Percentiles rank a stretch among this genome's conserved stretches.
phyloP scores from a whole-genome alignment of 2,329 filamentous ascomycete genomes.

The Aureobasidium sp. region DNA sequence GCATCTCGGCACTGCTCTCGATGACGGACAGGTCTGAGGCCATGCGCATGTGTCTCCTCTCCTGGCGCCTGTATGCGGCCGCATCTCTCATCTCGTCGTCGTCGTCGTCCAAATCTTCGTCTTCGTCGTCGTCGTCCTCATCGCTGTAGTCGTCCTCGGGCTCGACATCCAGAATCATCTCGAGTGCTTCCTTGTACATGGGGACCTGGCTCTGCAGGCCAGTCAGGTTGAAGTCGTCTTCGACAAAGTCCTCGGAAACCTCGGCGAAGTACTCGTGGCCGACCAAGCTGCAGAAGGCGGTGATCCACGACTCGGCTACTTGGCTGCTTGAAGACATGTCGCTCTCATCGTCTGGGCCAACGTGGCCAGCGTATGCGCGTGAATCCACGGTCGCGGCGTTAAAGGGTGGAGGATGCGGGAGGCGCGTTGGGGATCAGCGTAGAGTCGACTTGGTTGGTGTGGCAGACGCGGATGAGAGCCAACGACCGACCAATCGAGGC shows the following conservation, averaged over 20 bases:
- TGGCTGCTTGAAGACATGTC: conserved; percentile 52
- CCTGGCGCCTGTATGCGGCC: conserved; percentile 32
- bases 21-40: conserved; percentile 91
- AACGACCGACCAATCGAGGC: too few relatives aligned
- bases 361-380: conserved; percentile 9
- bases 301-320: conserved; percentile 87
- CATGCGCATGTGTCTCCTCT: conserved; percentile 76
- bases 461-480: too few relatives aligned
- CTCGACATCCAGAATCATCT: conserved; percentile 99
- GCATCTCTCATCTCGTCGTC: conserved; percentile 49
- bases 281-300: conserved; percentile 88
- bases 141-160: conserved; percentile 78
- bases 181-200: conserved; percentile 97
- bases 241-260: conserved; percentile 97
- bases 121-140: conserved; percentile 55
- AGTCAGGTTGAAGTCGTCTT: conserved; percentile 98
- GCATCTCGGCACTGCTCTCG: conserved; percentile 93
- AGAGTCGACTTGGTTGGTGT: too few relatives aligned
- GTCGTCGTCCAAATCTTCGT: conserved; percentile 42
- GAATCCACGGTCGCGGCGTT: conserved; percentile 9
- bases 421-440: neutral
- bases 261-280: conserved; percentile 99
- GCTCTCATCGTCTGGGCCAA: conserved; percentile 9
- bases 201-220: conserved; percentile 90
- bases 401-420: neutral